Conservation (phyloP, 2,329 filamentous ascomycete species). For the Emmonsiellopsis sp. region DNA sequence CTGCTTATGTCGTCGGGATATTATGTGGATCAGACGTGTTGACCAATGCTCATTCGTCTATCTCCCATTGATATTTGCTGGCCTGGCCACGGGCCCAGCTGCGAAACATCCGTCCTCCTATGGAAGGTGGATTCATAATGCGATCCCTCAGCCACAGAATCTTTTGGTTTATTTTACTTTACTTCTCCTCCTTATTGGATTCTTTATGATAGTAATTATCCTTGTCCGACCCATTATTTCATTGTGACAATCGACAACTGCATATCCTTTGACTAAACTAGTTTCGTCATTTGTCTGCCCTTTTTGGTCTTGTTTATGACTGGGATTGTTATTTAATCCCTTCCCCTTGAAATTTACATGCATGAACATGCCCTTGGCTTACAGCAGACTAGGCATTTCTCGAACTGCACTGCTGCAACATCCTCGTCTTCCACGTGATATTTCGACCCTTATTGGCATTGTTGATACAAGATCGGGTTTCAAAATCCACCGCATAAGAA, state of each 20-base stretch:
- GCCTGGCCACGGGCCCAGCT: not conserved
- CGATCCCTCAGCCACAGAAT: not conserved
- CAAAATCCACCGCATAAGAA: not conserved
- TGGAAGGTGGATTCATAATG: too few relatives aligned
- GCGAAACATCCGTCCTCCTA: not conserved
- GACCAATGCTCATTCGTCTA: not conserved
- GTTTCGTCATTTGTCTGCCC: not conserved
- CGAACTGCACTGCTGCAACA: not conserved
- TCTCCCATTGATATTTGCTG: not conserved
- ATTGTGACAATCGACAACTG: not conserved
- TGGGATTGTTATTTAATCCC: not conserved
- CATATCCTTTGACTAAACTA: not conserved
- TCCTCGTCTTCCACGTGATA: not conserved
- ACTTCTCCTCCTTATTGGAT: not conserved
- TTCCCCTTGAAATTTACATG: not conserved
- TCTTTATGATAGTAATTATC: not conserved
- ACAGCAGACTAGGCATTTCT: not conserved
- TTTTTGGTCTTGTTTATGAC: not conserved
- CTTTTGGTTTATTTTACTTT: not conserved
- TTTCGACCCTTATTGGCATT: not conserved
- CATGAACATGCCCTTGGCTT: not conserved
- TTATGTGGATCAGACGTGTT: too few relatives aligned
- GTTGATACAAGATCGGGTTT: conserved; percentile 1
- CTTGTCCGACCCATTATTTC: not conserved
- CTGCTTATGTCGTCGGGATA: not conserved